Evolutionary conservation across 306 rosid species (phyloP), one percentile per base, ranked within the genome.

Genomic region (Prosopis cineraria): DNA sequence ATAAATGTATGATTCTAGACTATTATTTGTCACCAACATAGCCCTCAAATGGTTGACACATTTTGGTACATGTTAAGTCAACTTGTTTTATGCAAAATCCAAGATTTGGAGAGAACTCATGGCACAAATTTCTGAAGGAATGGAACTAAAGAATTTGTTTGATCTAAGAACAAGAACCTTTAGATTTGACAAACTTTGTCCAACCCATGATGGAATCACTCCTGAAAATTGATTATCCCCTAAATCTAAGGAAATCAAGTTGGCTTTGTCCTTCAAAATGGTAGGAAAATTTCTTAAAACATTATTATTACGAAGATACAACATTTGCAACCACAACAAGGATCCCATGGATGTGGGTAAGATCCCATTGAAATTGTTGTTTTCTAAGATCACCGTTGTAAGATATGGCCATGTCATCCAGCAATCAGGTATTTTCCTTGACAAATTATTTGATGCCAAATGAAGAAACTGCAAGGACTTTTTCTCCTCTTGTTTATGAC

Each of bases 21-120:
- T 20, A 3, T 4, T 63, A 59, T 63, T 27, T 3, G 25, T 34
- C 31, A 16, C 27, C 63, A 7, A 36, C 79, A 82, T 72, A 17
- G 76, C 76, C 1, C 10, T 55, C 67, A 82, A 70, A 59, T 78
- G 66, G 29, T 68, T 60, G 30, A 82, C 39, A 47, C 86, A 82
- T 10, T 20, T n/a, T 11, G 82, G 79, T 36, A 78, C 73, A 30
- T 25, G 3, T 52, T 72, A 76, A 2, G 41, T 55, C 16, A 82
- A 60, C 16, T 24, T 16, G 29, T 82, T 82, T 10, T 66, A 33
- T 6, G 82, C 41, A 13, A 82, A 33, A 53, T 78, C 82, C 8
- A 82, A 73, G 2, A 72, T 65, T 8, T 68, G 79, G 19, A 77
- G 63, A 11, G 12, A 40, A 34, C 31, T 8, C 25, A 82, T 67